A percentile compares a stretch with the other conserved stretches of the same genome.
Conservation (phyloP, 176 grass and related monocot species). For the Oryza meyeriana region DNA sequence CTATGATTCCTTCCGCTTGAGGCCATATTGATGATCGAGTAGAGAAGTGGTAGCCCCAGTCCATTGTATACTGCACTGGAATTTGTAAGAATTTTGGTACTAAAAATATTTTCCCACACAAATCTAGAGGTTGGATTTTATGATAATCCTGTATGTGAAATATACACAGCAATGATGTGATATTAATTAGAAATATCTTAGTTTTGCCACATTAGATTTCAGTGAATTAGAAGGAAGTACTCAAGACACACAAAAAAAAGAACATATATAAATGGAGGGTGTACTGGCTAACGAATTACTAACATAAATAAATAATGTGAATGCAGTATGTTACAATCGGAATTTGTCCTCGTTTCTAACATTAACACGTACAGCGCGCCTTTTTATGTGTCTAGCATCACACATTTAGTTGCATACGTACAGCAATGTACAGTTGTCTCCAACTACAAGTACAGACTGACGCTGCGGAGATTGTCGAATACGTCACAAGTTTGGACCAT, state of each 20-base stretch:
- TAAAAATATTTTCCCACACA: too few relatives aligned
- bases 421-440: neutral
- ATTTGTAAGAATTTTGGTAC: neutral
- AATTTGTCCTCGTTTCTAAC: neutral
- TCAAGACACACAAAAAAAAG: too few relatives aligned
- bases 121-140: too few relatives aligned
- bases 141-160: too few relatives aligned
- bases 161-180: too few relatives aligned
- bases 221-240: too few relatives aligned
- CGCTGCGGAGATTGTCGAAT: neutral
- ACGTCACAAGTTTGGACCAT: neutral
- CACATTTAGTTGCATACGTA: neutral
- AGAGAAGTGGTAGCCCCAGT: neutral
- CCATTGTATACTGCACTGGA: neutral
- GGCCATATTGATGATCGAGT: neutral
- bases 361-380: neutral
- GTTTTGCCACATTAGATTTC: too few relatives aligned
- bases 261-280: too few relatives aligned
- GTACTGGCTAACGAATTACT: too few relatives aligned
- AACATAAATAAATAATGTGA: too few relatives aligned
- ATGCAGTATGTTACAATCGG: neutral
- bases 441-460: conserved; percentile 10
- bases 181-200: too few relatives aligned
- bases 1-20: too few relatives aligned
- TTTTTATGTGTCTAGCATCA: neutral